phyloP scores from a whole-genome alignment of 2,329 filamentous ascomycete genomes.

The Trichoderma cornu-damae region DNA sequence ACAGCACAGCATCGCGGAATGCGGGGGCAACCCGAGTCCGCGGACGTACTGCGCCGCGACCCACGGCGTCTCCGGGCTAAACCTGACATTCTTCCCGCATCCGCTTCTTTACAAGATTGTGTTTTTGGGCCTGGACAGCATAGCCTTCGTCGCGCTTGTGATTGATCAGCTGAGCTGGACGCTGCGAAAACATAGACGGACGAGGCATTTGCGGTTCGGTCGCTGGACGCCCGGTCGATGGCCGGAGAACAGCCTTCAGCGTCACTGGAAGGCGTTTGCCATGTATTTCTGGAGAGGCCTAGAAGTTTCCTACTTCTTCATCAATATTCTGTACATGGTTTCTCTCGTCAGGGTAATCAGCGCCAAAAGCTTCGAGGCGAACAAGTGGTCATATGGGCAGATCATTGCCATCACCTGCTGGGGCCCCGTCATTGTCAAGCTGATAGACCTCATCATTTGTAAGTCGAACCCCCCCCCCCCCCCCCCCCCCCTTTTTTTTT shows the following conservation, averaged over 20 bases:
- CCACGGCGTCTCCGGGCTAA: slow-evolving; percentile 31
- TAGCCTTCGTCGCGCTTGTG: slow-evolving; percentile 33
- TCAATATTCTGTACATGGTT: slow-evolving; percentile 37
- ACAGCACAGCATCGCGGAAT: slow-evolving; percentile 31
- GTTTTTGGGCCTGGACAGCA: slow-evolving; percentile 34
- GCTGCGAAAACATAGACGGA: slow-evolving; percentile 32
- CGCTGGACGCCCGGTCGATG: slow-evolving; percentile 31
- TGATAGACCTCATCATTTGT: slow-evolving; percentile 37
- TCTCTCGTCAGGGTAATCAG: slow-evolving; percentile 35
- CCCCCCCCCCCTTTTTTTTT: no score
- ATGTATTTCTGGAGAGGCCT: slow-evolving; percentile 34
- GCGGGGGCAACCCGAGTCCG: slow-evolving; percentile 36
- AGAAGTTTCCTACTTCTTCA: slow-evolving; percentile 34
- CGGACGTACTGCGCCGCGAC: slow-evolving; percentile 36
- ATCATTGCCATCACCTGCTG: slow-evolving; percentile 39
- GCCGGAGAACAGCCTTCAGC: slow-evolving; percentile 28
- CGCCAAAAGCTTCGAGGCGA: slow-evolving; percentile 33
- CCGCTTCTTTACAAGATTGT: slow-evolving; percentile 36
- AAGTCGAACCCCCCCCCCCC: slow-evolving; percentile 25
- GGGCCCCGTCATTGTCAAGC: slow-evolving; percentile 38
- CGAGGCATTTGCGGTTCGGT: slow-evolving; percentile 31
- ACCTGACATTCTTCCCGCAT: slow-evolving; percentile 36
- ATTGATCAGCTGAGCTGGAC: slow-evolving; percentile 36
- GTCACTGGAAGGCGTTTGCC: slow-evolving; percentile 29
- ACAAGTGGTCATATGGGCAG: slow-evolving; percentile 36